These are phyloP conservation scores for Saitozyma sp. DNA, from an alignment of 768 basidiomycete genomes.

Conservation along the genomic window DNA sequence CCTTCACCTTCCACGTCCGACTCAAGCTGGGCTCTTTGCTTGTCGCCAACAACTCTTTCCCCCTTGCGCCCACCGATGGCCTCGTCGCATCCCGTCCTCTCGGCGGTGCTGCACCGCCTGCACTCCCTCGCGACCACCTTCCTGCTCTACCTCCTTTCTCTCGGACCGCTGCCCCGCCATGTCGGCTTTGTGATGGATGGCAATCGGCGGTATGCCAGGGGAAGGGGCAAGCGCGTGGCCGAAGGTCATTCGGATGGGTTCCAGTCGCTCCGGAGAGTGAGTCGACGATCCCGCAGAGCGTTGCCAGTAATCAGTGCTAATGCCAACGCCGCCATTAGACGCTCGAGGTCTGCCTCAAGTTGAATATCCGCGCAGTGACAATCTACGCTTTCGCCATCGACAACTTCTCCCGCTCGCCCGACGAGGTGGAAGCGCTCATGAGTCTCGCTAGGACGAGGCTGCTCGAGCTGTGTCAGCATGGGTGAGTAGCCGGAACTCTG, in stretches of 20 bases:
- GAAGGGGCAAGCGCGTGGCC: constrained; percentile 61
- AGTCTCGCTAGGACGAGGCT: constrained; percentile 74
- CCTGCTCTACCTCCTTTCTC: constrained; percentile 67
- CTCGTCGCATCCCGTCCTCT: constrained; percentile 6
- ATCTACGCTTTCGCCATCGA: constrained; percentile 99
- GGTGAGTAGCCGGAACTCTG: constrained; percentile 59
- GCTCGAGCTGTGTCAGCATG: constrained; percentile 72
- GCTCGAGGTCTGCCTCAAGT: constrained; percentile 75
- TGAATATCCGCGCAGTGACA: constrained; percentile 80
- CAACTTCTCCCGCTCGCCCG: constrained; percentile 83
- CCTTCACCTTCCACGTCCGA: no score
- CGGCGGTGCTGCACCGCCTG: constrained; percentile 19
- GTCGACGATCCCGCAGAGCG: constrained; percentile 34
- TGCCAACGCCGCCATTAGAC: constrained; percentile 58
- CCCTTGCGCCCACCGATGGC: no score
- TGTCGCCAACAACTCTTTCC: no score
- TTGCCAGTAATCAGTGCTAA: neutral
- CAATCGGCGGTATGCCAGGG: constrained; percentile 79
- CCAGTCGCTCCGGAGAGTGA: constrained; percentile 70
- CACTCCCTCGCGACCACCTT: constrained; percentile 43
- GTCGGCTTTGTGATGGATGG: constrained; percentile 98
- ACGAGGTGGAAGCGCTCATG: constrained; percentile 88
- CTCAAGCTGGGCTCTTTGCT: no score
- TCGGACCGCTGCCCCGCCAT: constrained; percentile 84
- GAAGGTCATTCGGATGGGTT: constrained; percentile 87